A percentile compares a stretch with the other conserved stretches of the same genome.
These are phyloP conservation scores for Quercus tomentella DNA, from an alignment of 331 rosid species.

Conservation along the genomic window DNA sequence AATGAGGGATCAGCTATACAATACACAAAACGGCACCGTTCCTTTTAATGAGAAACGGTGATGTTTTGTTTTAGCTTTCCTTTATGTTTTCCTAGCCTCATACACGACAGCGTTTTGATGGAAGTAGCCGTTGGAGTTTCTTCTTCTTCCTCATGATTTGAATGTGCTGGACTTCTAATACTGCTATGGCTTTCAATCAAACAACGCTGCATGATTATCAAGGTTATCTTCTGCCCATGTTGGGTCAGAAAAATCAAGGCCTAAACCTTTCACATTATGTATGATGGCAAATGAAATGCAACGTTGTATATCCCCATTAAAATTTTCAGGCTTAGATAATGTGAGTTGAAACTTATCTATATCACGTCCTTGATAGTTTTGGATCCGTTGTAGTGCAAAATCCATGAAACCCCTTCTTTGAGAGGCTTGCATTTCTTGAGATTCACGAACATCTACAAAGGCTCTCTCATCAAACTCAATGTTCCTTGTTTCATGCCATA, in stretches of 20 bases:
- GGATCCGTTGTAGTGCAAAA: conserved; percentile 16
- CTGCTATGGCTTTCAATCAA: too few relatives aligned
- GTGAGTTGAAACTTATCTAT: conserved; percentile 18
- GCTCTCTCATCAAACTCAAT: conserved; percentile 29
- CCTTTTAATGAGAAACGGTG: too few relatives aligned
- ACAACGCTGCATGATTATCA: not conserved
- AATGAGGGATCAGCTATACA: too few relatives aligned
- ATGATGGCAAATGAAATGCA: conserved; percentile 24
- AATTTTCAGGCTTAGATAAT: conserved; percentile 10
- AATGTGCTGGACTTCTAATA: too few relatives aligned
- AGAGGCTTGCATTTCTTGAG: not conserved
- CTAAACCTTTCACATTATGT: conserved; percentile 13
- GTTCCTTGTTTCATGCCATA: conserved; percentile 25
- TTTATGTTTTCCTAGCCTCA: too few relatives aligned
- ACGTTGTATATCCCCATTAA: not conserved
- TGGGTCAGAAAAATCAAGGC: conserved; percentile 41
- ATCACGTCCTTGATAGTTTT: not conserved
- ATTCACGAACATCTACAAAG: conserved; percentile 9
- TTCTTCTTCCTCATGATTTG: too few relatives aligned
- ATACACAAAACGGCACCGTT: too few relatives aligned
- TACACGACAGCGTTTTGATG: too few relatives aligned
- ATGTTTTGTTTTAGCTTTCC: too few relatives aligned
- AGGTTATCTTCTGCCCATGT: conserved; percentile 15
- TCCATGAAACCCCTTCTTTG: conserved; percentile 20
- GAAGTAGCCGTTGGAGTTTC: too few relatives aligned